Evolutionary conservation across 176 grass and related monocot genomes (phyloP), one percentile per base, ranked within the genome.

Genomic region (Cenchrus fungigraminus): DNA sequence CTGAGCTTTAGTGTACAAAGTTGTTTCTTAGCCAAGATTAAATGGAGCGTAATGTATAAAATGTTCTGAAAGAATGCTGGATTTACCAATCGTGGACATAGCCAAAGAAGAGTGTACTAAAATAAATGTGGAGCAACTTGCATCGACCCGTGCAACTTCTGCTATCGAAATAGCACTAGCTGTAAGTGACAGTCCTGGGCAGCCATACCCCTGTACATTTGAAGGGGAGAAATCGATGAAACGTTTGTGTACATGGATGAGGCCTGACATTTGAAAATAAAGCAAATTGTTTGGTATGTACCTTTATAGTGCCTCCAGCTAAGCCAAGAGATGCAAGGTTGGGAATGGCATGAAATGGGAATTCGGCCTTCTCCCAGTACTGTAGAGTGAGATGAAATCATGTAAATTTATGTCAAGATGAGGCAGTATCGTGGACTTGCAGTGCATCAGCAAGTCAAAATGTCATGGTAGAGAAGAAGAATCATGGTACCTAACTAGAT

Each of bases 311-410:
- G n/a, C 89, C 84, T 65, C 95, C 95, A 65, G 93, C 89, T 74
- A 98, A 40, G 61, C 84, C 68, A 79, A 98, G 85, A 73, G 73
- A 71, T 56, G 87, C 85, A 83, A 98, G 89, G 79, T 93, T 95
- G 6, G 93, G 93, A 89, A 98, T 86, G 58, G 87, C 60, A 50
- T 92, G 93, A 77, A 93, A 95, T 77, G 93, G 95, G 68, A 98
- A 98, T 81, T 95, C 93, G 67, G 93, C 95, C 64, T 95, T 95
- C 85, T 98, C 93, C 95, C 95, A 98, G 45, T 89, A 88, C 93
- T 95, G 80, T 40, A 65, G 17, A 89, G 74, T 50, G 89, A 74
- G 80, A 74, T 83, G 65, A 28, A 28, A 32, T 0, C 7, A 8
- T 52, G 28, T 22, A 54, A 71, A 60, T 10, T 14, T 71, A 69